Evolutionary conservation across 768 basidiomycete species (phyloP).

Genomic region (Amanita pallidorosea): DNA sequence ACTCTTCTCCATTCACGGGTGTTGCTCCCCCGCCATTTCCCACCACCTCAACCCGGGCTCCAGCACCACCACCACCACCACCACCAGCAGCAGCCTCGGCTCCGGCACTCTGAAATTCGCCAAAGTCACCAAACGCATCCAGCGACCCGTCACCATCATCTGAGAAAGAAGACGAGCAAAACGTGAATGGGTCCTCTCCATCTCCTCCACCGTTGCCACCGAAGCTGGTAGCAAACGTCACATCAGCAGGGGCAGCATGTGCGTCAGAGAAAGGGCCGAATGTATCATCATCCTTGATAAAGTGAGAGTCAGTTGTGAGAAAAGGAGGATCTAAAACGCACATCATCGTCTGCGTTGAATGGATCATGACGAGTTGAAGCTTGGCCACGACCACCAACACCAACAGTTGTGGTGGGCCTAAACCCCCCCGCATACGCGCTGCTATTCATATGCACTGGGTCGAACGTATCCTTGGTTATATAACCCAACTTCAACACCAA

Average conservation of each 20-base stretch:
- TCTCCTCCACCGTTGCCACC: not conserved
- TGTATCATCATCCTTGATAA: slow-evolving; percentile 30
- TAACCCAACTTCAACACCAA: not conserved
- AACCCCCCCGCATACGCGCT: not conserved
- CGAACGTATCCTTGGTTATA: slow-evolving; percentile 40
- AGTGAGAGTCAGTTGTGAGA: not conserved
- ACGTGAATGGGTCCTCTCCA: slow-evolving; percentile 42
- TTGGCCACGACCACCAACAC: not conserved
- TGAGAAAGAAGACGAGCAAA: slow-evolving; percentile 45
- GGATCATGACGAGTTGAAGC: slow-evolving; percentile 35
- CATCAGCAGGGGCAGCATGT: slow-evolving; percentile 23
- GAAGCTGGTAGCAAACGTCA: slow-evolving; percentile 6
- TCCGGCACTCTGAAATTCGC: slow-evolving; percentile 57
- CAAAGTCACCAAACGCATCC: slow-evolving; percentile 70
- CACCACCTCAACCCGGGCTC: not conserved
- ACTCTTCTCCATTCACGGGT: slow-evolving; percentile 38
- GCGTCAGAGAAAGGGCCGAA: slow-evolving; percentile 78
- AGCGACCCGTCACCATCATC: slow-evolving; percentile 65
- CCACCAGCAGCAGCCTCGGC: not conserved
- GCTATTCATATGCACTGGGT: slow-evolving; percentile 21
- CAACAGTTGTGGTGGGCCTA: not conserved
- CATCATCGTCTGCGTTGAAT: slow-evolving; percentile 45
- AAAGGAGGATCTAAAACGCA: slow-evolving; percentile 15
- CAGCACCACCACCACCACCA: not conserved
- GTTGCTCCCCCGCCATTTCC: slow-evolving; percentile 19